These are phyloP conservation scores for Saksenaea vasiformis DNA, from an alignment of 371 early-diverging fungal genomes.

Conservation along the genomic window DNA sequence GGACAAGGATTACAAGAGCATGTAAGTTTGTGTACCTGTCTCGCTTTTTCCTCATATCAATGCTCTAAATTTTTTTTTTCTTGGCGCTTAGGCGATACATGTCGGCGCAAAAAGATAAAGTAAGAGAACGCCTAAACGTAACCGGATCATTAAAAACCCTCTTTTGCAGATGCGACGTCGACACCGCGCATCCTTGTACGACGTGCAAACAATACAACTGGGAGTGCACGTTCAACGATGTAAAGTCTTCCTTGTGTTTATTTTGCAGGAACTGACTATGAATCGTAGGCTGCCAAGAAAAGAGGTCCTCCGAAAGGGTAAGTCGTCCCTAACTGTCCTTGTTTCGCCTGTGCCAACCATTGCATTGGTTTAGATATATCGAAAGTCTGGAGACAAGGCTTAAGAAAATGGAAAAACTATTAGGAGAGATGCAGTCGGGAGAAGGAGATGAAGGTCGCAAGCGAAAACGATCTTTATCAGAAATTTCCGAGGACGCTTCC, in stretches of 20 bases:
- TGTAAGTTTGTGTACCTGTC: neutral
- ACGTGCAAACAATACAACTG: conserved; percentile 17
- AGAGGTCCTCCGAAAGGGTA: conserved; percentile 55
- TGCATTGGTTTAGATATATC: conserved; percentile 30
- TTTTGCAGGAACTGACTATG: neutral
- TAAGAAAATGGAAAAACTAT: conserved; percentile 39
- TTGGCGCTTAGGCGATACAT: neutral
- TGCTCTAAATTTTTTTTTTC: neutral
- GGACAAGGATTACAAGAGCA: neutral
- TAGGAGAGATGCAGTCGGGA: conserved; percentile 22
- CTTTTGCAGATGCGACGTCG: conserved; percentile 19
- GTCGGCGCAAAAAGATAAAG: conserved; percentile 2
- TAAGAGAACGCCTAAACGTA: neutral
- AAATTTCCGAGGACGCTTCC: conserved; percentile 9
- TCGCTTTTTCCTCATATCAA: neutral
- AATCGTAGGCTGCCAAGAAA: conserved; percentile 37
- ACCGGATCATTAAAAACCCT: neutral
- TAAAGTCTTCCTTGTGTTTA: neutral
- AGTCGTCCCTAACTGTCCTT: neutral
- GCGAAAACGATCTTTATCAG: conserved; percentile 7
- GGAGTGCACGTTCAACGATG: conserved; percentile 35
- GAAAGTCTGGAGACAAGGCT: conserved; percentile 41
- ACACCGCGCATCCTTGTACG: conserved; percentile 14
- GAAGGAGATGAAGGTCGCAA: neutral
- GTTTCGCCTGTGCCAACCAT: neutral